These are phyloP conservation scores for Candida neerlandica DNA, from an alignment of 1,139 yeast species.

Conservation along the genomic window DNA sequence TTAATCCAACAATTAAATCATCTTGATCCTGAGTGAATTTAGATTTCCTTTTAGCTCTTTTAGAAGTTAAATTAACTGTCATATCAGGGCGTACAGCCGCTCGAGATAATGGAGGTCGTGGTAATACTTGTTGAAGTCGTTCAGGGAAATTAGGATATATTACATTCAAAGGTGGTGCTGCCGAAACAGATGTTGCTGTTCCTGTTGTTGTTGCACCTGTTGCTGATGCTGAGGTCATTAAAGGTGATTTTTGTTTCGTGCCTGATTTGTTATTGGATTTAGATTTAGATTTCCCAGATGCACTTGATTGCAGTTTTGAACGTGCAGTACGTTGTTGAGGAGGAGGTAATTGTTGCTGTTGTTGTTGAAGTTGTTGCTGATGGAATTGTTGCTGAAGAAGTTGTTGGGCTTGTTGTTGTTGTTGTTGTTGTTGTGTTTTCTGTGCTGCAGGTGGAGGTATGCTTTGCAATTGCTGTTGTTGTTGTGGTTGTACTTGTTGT, in stretches of 20 bases:
- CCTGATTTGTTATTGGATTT: neutral
- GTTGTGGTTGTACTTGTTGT: slow-evolving; percentile 7
- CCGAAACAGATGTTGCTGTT: too few relatives aligned
- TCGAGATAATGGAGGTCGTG: slow-evolving; percentile 40
- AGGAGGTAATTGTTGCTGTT: slow-evolving; percentile 7
- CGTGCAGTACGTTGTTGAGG: slow-evolving; percentile 8
- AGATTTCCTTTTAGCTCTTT: slow-evolving; percentile 60
- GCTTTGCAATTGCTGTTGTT: slow-evolving; percentile 10
- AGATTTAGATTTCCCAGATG: slow-evolving; percentile 3
- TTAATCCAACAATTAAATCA: slow-evolving; percentile 60
- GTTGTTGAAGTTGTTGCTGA: slow-evolving; percentile 3
- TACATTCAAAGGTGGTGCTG: slow-evolving; percentile 14
- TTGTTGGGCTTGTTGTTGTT: slow-evolving; percentile 10
- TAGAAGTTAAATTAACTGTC: slow-evolving; percentile 33
- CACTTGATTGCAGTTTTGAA: slow-evolving; percentile 2
- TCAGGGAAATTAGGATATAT: slow-evolving; percentile 20
- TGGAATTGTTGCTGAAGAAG: slow-evolving; percentile 4
- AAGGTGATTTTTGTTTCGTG: slow-evolving; percentile 2
- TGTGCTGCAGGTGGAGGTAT: slow-evolving; percentile 7
- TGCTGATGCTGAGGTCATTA: slow-evolving; percentile 5
- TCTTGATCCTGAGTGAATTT: slow-evolving; percentile 74
- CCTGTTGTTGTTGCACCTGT: too few relatives aligned
- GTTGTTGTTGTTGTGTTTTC: slow-evolving; percentile 8
- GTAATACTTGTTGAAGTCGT: slow-evolving; percentile 27
- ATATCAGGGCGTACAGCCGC: slow-evolving; percentile 37